A percentile compares a stretch with the other conserved stretches of the same genome.
Conservation (phyloP, 306 rosid genomes). For the Prunus mongolica region DNA sequence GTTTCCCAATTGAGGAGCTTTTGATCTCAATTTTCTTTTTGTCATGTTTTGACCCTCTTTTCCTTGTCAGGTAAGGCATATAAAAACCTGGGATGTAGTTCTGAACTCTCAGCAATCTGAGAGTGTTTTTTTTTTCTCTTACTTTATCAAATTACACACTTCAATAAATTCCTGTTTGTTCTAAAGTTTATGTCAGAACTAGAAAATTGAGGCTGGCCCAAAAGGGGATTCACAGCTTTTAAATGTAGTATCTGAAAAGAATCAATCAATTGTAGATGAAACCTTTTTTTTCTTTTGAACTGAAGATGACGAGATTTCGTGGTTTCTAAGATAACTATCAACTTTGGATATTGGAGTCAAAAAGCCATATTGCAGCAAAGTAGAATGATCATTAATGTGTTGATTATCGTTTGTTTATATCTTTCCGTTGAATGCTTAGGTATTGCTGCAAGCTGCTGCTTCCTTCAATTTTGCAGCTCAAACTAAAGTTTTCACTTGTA, state of each 20-base stretch:
- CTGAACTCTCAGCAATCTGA: slow-evolving; percentile 37
- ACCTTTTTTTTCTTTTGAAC: neutral
- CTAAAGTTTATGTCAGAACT: neutral
- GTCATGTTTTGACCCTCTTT: neutral
- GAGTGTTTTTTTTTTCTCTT: slow-evolving; percentile 6
- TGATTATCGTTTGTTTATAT: no score
- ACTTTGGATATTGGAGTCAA: no score
- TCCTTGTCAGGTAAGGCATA: neutral
- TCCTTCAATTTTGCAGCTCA: no score
- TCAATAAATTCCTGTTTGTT: neutral
- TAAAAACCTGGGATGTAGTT: slow-evolving; percentile 3
- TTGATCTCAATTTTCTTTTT: neutral
- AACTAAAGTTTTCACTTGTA: no score
- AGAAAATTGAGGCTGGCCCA: slow-evolving; percentile 1
- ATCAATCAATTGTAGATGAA: neutral
- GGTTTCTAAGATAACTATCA: neutral
- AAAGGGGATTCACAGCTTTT: neutral
- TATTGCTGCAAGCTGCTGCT: no score
- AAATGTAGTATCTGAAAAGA: neutral
- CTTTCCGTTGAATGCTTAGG: no score
- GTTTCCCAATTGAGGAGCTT: slow-evolving; percentile 41
- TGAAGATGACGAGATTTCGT: neutral
- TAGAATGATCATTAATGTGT: no score
- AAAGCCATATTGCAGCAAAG: no score
- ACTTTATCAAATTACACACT: neutral